A percentile compares a stretch with the other conserved stretches of the same genome.
These are phyloP conservation scores for Ceratobasidium sp. DNA, from an alignment of 1,284 basidiomycete genomes.

Conservation along the genomic window DNA sequence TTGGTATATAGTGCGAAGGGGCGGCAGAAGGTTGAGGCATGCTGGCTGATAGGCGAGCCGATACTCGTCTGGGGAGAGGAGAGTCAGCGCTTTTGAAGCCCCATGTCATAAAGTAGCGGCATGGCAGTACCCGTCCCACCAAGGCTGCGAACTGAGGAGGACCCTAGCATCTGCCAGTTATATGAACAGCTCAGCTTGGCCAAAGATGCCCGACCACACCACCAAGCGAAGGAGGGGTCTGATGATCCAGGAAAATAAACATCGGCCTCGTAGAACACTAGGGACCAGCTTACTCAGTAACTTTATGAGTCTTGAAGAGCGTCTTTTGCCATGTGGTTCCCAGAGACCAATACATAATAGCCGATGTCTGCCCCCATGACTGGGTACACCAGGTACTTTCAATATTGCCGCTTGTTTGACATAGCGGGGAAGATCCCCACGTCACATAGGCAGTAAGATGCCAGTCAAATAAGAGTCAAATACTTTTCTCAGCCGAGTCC, in stretches of 20 bases:
- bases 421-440: neutral
- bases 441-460: neutral
- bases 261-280: constrained; percentile 1
- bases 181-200: neutral
- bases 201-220: neutral
- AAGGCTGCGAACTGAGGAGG: neutral
- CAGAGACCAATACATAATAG: neutral
- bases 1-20: constrained; percentile 28
- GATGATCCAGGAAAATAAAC: constrained; percentile 19
- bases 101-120: neutral
- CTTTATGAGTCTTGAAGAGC: neutral
- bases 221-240: constrained; percentile 3
- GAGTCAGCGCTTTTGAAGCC: neutral
- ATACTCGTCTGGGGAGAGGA: neutral
- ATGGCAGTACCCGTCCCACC: neutral
- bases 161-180: neutral
- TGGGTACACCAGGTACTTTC: neutral
- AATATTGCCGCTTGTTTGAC: constrained; percentile 4
- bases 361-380: neutral
- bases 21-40: constrained; percentile 10
- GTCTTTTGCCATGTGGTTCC: constrained; percentile 1
- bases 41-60: neutral
- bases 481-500: neutral
- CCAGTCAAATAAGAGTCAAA: neutral
- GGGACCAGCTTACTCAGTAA: neutral